phyloP scores from a whole-genome alignment of 768 basidiomycete genomes.

The Lactarius deliciosus region DNA sequence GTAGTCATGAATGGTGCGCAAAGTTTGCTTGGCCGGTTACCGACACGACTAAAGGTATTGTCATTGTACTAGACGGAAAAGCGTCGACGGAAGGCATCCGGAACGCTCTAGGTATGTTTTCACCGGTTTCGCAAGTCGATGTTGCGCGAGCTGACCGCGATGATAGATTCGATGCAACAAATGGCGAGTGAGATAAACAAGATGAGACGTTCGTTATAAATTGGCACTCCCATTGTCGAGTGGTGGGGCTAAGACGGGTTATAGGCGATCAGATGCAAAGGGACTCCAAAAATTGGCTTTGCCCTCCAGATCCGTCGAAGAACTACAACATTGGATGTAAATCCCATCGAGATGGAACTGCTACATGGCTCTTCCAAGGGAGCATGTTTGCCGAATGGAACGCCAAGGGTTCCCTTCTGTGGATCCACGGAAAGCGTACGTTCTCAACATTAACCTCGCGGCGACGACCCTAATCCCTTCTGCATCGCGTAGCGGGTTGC shows the following conservation, averaged over 20 bases:
- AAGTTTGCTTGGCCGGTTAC: neutral
- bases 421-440: conserved; percentile 15
- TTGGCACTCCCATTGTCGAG: too few species aligned
- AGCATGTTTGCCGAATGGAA: neutral
- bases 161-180: conserved; percentile 2
- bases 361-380: conserved; percentile 3
- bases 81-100: neutral
- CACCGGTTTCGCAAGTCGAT: neutral
- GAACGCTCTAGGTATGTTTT: neutral
- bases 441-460: neutral
- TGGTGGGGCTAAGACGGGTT: neutral
- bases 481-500: neutral
- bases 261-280: conserved; percentile 4
- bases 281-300: neutral
- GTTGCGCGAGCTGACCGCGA: neutral
- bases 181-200: neutral
- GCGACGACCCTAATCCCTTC: neutral
- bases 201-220: neutral
- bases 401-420: neutral
- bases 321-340: conserved; percentile 2
- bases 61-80: neutral
- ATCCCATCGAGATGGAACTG: neutral
- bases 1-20: conserved; percentile 9
- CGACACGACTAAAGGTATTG: neutral
- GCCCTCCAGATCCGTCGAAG: conserved; percentile 16